A percentile compares a stretch with the other conserved stretches of the same genome.
phyloP scores from a whole-genome alignment of 2,329 filamentous ascomycete genomes.

The Chalaropsis ovoidea region DNA sequence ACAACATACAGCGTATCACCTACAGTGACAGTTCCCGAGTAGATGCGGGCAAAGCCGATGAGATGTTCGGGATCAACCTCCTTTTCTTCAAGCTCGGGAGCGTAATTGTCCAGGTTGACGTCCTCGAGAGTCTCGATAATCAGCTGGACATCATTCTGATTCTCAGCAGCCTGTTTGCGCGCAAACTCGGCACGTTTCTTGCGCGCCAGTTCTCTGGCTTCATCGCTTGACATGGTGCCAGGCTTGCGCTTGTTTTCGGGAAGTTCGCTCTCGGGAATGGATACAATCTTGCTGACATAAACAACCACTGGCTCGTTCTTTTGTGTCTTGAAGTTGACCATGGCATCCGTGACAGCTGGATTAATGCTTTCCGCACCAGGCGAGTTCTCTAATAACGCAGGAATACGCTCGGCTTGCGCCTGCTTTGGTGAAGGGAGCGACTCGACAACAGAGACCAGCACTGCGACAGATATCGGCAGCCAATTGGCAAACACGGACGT shows the following conservation, averaged over 20 bases:
- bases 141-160: constrained; percentile 33
- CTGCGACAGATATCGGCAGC: constrained; percentile 83
- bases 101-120: constrained; percentile 47
- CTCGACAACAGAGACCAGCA: constrained; percentile 89
- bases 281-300: constrained; percentile 98
- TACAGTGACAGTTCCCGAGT: constrained; percentile 79
- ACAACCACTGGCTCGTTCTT: constrained; percentile 71
- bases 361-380: constrained; percentile 67
- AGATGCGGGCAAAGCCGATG: constrained; percentile 88
- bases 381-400: constrained; percentile 65
- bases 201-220: constrained; percentile 76
- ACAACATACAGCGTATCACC: constrained; percentile 87
- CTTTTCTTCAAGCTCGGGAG: constrained; percentile 43
- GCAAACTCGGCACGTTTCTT: constrained; percentile 85
- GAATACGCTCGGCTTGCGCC: constrained; percentile 72
- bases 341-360: constrained; percentile 60
- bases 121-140: constrained; percentile 23
- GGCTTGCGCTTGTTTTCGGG: constrained; percentile 68
- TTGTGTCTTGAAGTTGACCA: constrained; percentile 65
- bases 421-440: constrained; percentile 72
- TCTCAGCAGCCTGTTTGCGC: constrained; percentile 55
- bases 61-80: constrained; percentile 71
- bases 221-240: constrained; percentile 71
- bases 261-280: constrained; percentile 83
- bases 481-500: constrained; percentile 80